Evolutionary conservation across 1,284 basidiomycete genomes (phyloP).

Genomic region (Melampsora larici-populina): DNA sequence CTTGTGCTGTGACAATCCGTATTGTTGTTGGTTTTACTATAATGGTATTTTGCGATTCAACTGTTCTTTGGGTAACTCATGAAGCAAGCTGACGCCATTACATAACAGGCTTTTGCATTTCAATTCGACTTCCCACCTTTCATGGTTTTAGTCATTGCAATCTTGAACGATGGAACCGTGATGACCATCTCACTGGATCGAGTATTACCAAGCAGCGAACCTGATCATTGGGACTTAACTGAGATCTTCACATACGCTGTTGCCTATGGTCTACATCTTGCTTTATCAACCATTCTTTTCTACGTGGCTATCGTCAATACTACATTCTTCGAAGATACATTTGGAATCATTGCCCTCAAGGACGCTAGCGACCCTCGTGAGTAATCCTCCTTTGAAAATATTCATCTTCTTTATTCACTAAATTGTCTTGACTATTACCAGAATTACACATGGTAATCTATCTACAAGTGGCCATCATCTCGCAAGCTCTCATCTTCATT

Average conservation of each 20-base stretch:
- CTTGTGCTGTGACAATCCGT: slow-evolving; percentile 51
- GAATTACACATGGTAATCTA: slow-evolving; percentile 68
- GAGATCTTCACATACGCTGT: slow-evolving; percentile 95
- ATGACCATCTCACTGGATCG: slow-evolving; percentile 98
- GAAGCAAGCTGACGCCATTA: too few relatives aligned
- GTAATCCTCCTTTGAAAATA: slow-evolving; percentile 55
- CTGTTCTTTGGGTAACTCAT: too few relatives aligned
- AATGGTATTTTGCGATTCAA: slow-evolving; percentile 72
- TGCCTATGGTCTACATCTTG: slow-evolving; percentile 90
- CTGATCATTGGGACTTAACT: slow-evolving; percentile 87
- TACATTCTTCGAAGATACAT: slow-evolving; percentile 81
- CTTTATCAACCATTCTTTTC: slow-evolving; percentile 77
- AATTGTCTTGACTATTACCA: slow-evolving; percentile 61
- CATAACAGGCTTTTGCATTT: slow-evolving; percentile 24
- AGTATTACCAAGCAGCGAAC: slow-evolving; percentile 80
- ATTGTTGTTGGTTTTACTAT: slow-evolving; percentile 92
- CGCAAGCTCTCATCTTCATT: slow-evolving; percentile 43
- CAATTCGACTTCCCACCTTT: slow-evolving; percentile 45
- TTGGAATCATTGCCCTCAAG: slow-evolving; percentile 61
- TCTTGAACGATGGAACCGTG: slow-evolving; percentile 58
- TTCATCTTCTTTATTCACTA: slow-evolving; percentile 47
- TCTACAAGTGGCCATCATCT: slow-evolving; percentile 43
- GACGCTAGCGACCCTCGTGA: slow-evolving; percentile 24
- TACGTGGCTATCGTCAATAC: slow-evolving; percentile 83
- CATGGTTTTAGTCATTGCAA: slow-evolving; percentile 75